These are phyloP conservation scores for Geotrichum carabidarum DNA, from an alignment of 1,139 yeast genomes.

Conservation along the genomic window DNA sequence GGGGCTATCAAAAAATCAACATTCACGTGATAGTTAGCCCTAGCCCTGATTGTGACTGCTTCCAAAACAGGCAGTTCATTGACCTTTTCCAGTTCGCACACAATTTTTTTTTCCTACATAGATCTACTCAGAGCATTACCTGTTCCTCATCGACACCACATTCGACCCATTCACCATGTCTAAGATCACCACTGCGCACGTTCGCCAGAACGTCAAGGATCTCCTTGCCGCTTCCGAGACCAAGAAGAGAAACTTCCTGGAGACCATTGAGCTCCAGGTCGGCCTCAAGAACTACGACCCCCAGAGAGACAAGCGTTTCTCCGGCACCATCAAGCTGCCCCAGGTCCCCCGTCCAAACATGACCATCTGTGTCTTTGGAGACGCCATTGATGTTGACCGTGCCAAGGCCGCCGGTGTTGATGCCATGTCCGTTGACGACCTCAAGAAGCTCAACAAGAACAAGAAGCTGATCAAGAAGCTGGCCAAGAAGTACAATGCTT, in stretches of 20 bases:
- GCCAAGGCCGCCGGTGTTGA: conserved; percentile 99
- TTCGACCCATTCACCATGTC: conserved; percentile 51
- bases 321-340: conserved; percentile 98
- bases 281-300: conserved; percentile 99
- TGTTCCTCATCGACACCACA: no score
- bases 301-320: conserved; percentile 99
- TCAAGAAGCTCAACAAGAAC: conserved; percentile 99
- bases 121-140: no score
- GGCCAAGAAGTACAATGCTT: conserved; percentile 99
- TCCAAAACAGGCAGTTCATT: neutral
- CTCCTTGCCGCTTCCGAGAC: conserved; percentile 91
- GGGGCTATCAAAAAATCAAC: neutral
- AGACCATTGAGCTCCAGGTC: conserved; percentile 99
- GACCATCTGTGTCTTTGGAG: conserved; percentile 99
- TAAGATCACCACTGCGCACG: conserved; percentile 86
- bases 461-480: conserved; percentile 99
- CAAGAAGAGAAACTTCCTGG: conserved; percentile 99
- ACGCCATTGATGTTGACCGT: conserved; percentile 99
- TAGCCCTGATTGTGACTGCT: neutral
- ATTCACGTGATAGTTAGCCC: neutral
- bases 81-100: neutral
- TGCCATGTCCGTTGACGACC: conserved; percentile 99
- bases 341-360: conserved; percentile 99
- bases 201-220: conserved; percentile 94
- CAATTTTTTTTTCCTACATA: neutral